Evolutionary conservation across 768 basidiomycete genomes (phyloP).

Genomic region (Artomyces pyxidatus): DNA sequence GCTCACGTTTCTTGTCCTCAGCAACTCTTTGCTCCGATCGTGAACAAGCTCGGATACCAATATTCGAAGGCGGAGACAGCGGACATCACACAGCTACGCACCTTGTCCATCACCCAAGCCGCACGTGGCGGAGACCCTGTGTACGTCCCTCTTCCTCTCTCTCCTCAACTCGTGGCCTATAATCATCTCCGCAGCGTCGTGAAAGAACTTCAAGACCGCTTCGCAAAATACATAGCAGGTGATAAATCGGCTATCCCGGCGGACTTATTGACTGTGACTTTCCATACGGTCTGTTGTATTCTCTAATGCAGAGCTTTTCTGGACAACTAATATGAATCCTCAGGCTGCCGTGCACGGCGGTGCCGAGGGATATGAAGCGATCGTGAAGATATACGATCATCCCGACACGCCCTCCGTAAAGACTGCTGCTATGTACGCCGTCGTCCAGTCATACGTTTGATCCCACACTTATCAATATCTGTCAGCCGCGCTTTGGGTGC

Average conservation of each 20-base stretch:
- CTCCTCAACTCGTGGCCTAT: not conserved
- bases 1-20: conserved; percentile 20
- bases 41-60: conserved; percentile 72
- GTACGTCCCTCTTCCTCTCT: conserved; percentile 16
- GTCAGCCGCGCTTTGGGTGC: conserved; percentile 58
- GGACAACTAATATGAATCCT: conserved; percentile 1
- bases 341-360: conserved; percentile 75
- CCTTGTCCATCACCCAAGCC: conserved; percentile 60
- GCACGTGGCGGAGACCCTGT: conserved; percentile 36
- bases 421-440: conserved; percentile 58
- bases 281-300: conserved; percentile 34
- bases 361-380: conserved; percentile 61
- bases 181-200: conserved; percentile 57
- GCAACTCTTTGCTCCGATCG: conserved; percentile 67
- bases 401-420: conserved; percentile 68
- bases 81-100: conserved; percentile 66
- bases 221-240: conserved; percentile 59
- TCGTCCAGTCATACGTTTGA: not conserved
- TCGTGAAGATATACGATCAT: conserved; percentile 59
- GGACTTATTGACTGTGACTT: conserved; percentile 61
- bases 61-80: conserved; percentile 56
- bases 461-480: conserved; percentile 1
- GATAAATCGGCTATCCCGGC: conserved; percentile 69
- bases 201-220: conserved; percentile 61
- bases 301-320: not conserved